Percentiles rank a stretch among this genome's conserved stretches.
phyloP scores from a whole-genome alignment of 2,329 filamentous ascomycete species.

The Microdochium paspali region DNA sequence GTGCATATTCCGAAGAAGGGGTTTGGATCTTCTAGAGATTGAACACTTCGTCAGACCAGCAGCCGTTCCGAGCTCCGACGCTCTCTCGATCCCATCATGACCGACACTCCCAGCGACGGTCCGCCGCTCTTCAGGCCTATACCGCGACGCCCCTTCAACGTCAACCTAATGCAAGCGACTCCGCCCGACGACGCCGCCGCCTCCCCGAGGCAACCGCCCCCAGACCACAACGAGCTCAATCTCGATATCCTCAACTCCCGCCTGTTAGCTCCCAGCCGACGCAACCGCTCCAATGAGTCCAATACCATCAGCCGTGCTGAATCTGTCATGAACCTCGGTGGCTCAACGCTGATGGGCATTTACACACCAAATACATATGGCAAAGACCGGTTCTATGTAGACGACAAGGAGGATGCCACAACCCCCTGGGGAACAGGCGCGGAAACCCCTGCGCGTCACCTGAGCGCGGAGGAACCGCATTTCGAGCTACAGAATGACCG shows the following conservation, averaged over 20 bases:
- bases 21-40: too few species aligned
- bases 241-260: conserved; percentile 25
- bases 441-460: conserved; percentile 50
- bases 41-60: neutral
- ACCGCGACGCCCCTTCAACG: conserved; percentile 62
- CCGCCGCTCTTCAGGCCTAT: conserved; percentile 58
- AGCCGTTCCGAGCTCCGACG: neutral
- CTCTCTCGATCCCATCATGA: conserved; percentile 7
- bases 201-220: conserved; percentile 23
- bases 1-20: too few species aligned
- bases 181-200: conserved; percentile 25
- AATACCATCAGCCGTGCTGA: conserved; percentile 55
- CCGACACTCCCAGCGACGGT: conserved; percentile 20
- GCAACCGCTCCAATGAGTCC: conserved; percentile 11
- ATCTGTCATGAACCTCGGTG: conserved; percentile 78
- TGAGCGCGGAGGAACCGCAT: conserved; percentile 21
- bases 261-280: conserved; percentile 13
- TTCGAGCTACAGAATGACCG: conserved; percentile 16
- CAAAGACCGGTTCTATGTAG: conserved; percentile 27
- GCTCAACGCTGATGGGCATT: conserved; percentile 84
- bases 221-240: conserved; percentile 36
- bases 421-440: conserved; percentile 76
- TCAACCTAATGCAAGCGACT: conserved; percentile 38
- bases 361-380: conserved; percentile 61
- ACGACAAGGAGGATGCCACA: conserved; percentile 40